Conservation (phyloP, 106 monocot genomes). For the Alisma plantagoaquatica region DNA sequence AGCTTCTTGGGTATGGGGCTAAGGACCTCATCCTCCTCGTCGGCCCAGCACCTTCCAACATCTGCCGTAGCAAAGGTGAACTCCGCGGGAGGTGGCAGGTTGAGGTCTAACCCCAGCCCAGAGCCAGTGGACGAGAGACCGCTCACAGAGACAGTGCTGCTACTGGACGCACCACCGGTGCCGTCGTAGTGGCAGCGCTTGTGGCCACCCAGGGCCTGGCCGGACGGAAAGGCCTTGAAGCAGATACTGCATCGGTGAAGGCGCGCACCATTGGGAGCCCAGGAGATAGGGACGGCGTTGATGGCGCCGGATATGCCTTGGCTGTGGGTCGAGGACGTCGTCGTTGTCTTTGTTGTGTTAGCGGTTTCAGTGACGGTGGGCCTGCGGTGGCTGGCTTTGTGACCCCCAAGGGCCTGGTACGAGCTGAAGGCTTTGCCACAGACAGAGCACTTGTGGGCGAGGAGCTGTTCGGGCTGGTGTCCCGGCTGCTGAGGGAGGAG, state of each 20-base stretch:
- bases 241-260: slow-evolving; percentile 5
- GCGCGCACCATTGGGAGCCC: neutral
- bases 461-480: neutral
- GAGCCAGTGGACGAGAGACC: slow-evolving; percentile 2
- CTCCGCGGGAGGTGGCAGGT: slow-evolving; percentile 10
- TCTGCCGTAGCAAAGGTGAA: slow-evolving; percentile 5
- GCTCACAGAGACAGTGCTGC: neutral
- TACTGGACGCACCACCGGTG: neutral
- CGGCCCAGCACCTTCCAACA: slow-evolving; percentile 7
- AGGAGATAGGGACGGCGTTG: neutral
- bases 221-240: neutral
- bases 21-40: slow-evolving; percentile 42
- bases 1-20: slow-evolving; percentile 24
- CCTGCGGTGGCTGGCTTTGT: slow-evolving; percentile 23
- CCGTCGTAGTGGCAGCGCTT: slow-evolving; percentile 19
- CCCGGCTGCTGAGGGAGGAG: neutral
- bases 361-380: too few relatives aligned
- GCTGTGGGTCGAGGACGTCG: neutral
- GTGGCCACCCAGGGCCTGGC: slow-evolving; percentile 15
- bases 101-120: slow-evolving; percentile 6
- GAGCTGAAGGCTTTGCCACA: slow-evolving; percentile 25
- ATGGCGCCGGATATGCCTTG: neutral
- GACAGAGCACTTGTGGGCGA: slow-evolving; percentile 22
- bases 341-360: too few relatives aligned
- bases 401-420: slow-evolving; percentile 29